Percentiles rank a stretch among this genome's conserved stretches.
phyloP scores from a whole-genome alignment of 2,329 filamentous ascomycete genomes.

The Xylaria sp. region DNA sequence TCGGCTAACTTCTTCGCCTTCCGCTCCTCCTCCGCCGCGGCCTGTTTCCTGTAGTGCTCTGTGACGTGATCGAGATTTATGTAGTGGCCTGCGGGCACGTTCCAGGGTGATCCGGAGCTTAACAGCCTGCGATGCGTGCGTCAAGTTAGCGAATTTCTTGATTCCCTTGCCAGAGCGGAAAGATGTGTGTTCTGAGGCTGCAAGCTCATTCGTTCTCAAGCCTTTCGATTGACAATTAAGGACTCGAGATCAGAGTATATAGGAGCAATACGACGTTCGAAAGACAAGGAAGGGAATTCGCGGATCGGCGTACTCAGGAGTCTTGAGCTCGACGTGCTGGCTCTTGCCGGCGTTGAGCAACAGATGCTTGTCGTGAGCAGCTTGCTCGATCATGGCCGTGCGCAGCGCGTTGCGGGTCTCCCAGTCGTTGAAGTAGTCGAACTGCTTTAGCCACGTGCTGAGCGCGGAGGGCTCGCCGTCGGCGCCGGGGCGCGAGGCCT shows the following conservation, averaged over 20 bases:
- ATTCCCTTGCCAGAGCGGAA: neutral
- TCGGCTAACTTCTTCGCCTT: conserved; percentile 63
- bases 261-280: neutral
- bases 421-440: conserved; percentile 62
- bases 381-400: conserved; percentile 65
- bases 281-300: neutral
- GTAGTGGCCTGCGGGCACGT: conserved; percentile 66
- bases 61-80: conserved; percentile 66
- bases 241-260: neutral
- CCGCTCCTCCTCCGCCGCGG: conserved; percentile 65
- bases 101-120: conserved; percentile 61
- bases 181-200: neutral
- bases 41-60: conserved; percentile 67
- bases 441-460: conserved; percentile 59
- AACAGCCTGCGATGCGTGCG: conserved; percentile 56
- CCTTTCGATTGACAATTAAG: neutral
- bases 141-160: conserved; percentile 27
- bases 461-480: conserved; percentile 63
- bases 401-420: conserved; percentile 64
- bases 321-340: conserved; percentile 63
- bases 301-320: conserved; percentile 64
- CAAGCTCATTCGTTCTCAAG: neutral
- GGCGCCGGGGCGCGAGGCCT: conserved; percentile 59
- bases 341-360: conserved; percentile 60
- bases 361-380: conserved; percentile 67